Evolutionary conservation across 1,284 basidiomycete genomes (phyloP).

Genomic region (Malassezia pachydermatis): DNA sequence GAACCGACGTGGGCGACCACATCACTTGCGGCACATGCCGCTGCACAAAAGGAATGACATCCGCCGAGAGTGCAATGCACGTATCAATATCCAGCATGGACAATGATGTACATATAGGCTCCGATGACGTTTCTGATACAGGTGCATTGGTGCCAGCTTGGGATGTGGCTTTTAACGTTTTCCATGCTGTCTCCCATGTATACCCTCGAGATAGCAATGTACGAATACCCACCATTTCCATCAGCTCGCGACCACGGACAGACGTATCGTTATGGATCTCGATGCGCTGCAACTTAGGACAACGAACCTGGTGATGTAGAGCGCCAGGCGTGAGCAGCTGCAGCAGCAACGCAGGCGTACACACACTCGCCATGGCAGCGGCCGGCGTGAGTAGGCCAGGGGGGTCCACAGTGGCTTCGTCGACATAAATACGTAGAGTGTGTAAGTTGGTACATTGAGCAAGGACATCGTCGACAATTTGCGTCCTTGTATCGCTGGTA

Average conservation of each 20-base stretch:
- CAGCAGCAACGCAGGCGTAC: conserved; percentile 5
- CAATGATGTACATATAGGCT: background rate
- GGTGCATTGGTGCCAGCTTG: background rate
- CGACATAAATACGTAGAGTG: background rate
- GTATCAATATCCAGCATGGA: conserved; percentile 4
- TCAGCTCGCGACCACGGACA: conserved; percentile 13
- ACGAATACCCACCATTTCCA: conserved; percentile 11
- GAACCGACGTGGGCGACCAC: conserved; percentile 3
- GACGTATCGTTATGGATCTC: background rate
- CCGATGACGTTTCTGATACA: background rate
- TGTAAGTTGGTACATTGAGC: background rate
- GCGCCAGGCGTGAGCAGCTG: conserved; percentile 7
- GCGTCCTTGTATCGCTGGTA: background rate
- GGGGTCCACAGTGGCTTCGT: conserved; percentile 2
- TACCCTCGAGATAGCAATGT: background rate
- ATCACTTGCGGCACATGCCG: conserved; percentile 1
- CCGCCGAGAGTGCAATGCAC: conserved; percentile 3
- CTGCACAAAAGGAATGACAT: conserved; percentile 2
- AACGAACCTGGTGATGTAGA: background rate
- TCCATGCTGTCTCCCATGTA: background rate
- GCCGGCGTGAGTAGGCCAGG: background rate
- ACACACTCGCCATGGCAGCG: background rate
- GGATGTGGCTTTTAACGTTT: background rate
- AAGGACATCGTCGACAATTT: conserved; percentile 3
- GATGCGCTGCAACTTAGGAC: conserved; percentile 6